Evolutionary conservation across 305 asterid species (phyloP), one percentile per base, ranked within the genome.

Genomic region (Fraxinus nigra): DNA sequence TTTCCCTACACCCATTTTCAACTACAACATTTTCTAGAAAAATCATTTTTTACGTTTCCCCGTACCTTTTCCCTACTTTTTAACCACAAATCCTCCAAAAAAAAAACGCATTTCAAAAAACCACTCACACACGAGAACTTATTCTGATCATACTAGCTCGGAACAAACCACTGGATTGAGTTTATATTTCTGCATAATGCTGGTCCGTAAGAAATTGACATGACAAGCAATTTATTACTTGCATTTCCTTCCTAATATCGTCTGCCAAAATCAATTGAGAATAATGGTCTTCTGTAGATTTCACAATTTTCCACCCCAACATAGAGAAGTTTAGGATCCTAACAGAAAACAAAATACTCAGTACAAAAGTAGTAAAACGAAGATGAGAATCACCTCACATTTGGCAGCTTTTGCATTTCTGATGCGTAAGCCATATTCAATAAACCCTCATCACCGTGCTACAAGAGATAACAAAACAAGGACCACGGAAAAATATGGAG

Each of bases 381-480:
- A 70, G 75, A 78, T 24, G 51, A 26, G 77, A 81, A 56, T 84
- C 86, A 89, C 92, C 92, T 89, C 75, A 81, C 82, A 72, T 85
- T 87, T 81, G 88, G 85, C 61, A 89, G 84, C 84, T 87, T 86
- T 82, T 86, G 86, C 88, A 85, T 86, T 82, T 87, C 91, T 18
- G 89, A 40, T 34, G 89, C 89, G 46, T 81, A 89, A 72, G 89
- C 90, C 75, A 78, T 65, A 83, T 81, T 89, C 82, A 89, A 75
- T 83, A 67, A 74, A 82, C 90, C 92, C 81, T 89, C 92, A 65
- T 89, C 91, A 24, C 92, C 92, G 61, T 87, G 87, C 92, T 89
- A 88, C 82, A 84, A 67, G 30, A 74, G 59, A 37, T 6, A 22
- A 83, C 37, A 75, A 77, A 51, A 32, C 40, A 70, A 70, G 75